Evolutionary conservation across 306 rosid species (phyloP), one percentile per base, ranked within the genome.

Genomic region (Vigna unguiculata): DNA sequence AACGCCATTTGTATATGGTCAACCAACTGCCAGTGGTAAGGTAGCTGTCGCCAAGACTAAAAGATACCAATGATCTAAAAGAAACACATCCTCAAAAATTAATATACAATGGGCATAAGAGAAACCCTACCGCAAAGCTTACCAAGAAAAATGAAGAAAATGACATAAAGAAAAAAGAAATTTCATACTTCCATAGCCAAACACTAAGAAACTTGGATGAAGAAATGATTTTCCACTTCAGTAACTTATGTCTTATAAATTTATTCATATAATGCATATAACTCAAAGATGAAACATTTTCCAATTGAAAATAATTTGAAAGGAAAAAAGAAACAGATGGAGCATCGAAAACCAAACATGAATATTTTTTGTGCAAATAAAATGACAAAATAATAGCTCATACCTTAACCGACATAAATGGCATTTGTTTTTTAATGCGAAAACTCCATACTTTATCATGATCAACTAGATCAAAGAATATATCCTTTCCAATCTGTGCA

Each of bases 381-480:
- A 60, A 60, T 16, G 12, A 59, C 0, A 58, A 25, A 58, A 21
- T 55, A 25, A 59, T 15, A 60, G 22, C 7, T 15, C 43, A 30
- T 60, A 60, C 66, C 66, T 60, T 30, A 60, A 60, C 34, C 13
- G 3, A 7, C 43, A 30, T 30, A 60, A 60, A 60, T 60, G 66
- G 66, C 66, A 60, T 3, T 60, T 7, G 43, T 60, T 60, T 60
- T 60, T 15, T 7, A 30, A 60, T 30, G 66, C 43, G 66, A 16
- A 60, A 14, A 60, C 66, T 60, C n/a, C 40, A 2, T 15, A 30
- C 66, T 60, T 60, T 60, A 30, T 60, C 66, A 60, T 60, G 66
- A 60, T 60, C 66, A 5, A 60, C 66, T 60, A 60, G 66, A 60
- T 60, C 66, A 60, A 60, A 60, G 19, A 30, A 60, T 60, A 28